A percentile compares a stretch with the other conserved stretches of the same genome.
phyloP scores from a whole-genome alignment of 2,329 filamentous ascomycete species.

The Mollisia scopiformis region DNA sequence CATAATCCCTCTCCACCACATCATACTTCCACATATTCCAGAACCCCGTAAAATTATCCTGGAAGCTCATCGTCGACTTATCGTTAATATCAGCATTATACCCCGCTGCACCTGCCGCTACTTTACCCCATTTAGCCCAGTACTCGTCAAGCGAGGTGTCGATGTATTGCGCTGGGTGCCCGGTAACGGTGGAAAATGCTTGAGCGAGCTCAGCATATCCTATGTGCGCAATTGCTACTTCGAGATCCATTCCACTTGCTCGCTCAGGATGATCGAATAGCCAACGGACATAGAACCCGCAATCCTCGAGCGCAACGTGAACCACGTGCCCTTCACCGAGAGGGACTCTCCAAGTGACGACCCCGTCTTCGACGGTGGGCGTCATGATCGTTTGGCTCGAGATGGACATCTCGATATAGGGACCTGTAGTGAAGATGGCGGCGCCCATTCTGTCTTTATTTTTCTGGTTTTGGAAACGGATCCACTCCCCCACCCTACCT shows the following conservation, averaged over 20 bases:
- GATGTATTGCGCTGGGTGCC: slow-evolving; percentile 44
- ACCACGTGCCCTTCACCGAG: slow-evolving; percentile 44
- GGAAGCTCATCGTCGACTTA: slow-evolving; percentile 41
- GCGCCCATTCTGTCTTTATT: slow-evolving; percentile 40
- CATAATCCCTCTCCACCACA: slow-evolving; percentile 49
- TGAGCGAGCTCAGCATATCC: slow-evolving; percentile 42
- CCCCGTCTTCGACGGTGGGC: slow-evolving; percentile 42
- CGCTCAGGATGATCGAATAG: slow-evolving; percentile 49
- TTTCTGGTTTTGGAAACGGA: slow-evolving; percentile 44
- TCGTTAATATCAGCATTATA: slow-evolving; percentile 40
- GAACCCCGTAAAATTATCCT: slow-evolving; percentile 54
- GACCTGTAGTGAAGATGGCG: slow-evolving; percentile 45
- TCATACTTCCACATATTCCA: slow-evolving; percentile 51
- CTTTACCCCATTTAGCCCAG: slow-evolving; percentile 27
- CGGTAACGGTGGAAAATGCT: slow-evolving; percentile 48
- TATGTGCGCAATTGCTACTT: slow-evolving; percentile 47
- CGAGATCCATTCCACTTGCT: slow-evolving; percentile 48
- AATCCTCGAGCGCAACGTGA: slow-evolving; percentile 50
- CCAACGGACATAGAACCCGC: slow-evolving; percentile 50
- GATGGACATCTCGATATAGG: slow-evolving; percentile 51
- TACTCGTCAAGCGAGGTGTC: slow-evolving; percentile 42
- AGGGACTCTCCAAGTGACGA: slow-evolving; percentile 46
- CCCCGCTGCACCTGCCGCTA: slow-evolving; percentile 37
- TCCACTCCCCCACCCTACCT: slow-evolving; percentile 48
- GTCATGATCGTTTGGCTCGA: slow-evolving; percentile 42